A percentile compares a stretch with the other conserved stretches of the same genome.
phyloP scores from a whole-genome alignment of 306 rosid species.

The Acacia confusa region DNA sequence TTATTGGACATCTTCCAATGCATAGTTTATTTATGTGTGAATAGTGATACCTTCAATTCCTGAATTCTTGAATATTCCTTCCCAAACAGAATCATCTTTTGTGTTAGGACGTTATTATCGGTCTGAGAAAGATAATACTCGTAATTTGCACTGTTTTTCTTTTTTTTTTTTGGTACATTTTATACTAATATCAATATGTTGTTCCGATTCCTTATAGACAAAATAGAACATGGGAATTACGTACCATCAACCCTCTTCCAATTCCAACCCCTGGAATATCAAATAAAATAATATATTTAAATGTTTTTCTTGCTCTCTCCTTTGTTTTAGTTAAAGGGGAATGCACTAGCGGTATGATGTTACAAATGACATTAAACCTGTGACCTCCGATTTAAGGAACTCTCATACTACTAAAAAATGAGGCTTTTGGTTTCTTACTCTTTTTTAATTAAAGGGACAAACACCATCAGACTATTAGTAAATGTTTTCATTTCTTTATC shows the following conservation, averaged over 20 bases:
- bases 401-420: no score
- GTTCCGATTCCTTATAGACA: background rate
- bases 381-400: no score
- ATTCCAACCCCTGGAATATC: background rate
- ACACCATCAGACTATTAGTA: no score
- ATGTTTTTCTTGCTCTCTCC: background rate
- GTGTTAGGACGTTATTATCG: background rate
- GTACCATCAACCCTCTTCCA: background rate
- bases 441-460: no score
- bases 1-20: background rate
- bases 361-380: fast-evolving
- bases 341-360: fast-evolving
- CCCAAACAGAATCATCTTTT: background rate
- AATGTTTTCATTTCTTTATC: no score
- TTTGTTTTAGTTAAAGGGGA: no score
- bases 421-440: no score
- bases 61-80: background rate
- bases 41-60: background rate
- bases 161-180: background rate
- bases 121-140: background rate
- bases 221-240: background rate
- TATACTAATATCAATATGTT: background rate
- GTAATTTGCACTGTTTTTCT: background rate
- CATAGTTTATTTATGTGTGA: conserved; percentile 13
- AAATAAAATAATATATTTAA: background rate